Conservation (phyloP, 192 early-diverging fungal species). For the Mortierella hygrophila region DNA sequence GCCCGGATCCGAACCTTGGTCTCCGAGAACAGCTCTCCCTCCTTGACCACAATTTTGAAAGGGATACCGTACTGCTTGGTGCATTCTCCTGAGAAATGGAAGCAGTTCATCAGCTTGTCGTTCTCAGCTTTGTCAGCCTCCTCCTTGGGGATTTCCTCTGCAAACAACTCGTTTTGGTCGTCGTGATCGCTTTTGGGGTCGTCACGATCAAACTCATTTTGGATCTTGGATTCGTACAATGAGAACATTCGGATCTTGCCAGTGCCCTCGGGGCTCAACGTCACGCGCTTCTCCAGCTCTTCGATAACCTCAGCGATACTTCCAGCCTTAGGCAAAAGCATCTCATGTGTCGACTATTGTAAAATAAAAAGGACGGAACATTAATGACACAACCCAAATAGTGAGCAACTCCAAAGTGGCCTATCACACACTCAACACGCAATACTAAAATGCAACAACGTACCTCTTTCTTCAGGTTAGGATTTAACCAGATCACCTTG, state of each 20-base stretch:
- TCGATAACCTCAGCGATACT: slow-evolving; percentile 62
- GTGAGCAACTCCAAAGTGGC: neutral
- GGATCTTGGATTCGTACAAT: slow-evolving; percentile 63
- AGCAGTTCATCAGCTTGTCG: slow-evolving; percentile 71
- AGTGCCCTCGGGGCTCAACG: slow-evolving; percentile 56
- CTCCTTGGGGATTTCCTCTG: slow-evolving; percentile 69
- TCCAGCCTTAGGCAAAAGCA: slow-evolving; percentile 78
- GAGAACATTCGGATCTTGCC: slow-evolving; percentile 71
- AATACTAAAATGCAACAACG: neutral
- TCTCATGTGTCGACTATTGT: slow-evolving; percentile 60
- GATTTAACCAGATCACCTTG: slow-evolving; percentile 77
- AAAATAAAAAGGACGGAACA: neutral
- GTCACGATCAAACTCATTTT: slow-evolving; percentile 49
- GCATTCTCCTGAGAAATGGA: slow-evolving; percentile 84
- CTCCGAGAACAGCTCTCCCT: slow-evolving; percentile 73
- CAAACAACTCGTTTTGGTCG: slow-evolving; percentile 65
- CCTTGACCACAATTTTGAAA: slow-evolving; percentile 79
- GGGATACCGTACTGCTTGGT: slow-evolving; percentile 82
- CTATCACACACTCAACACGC: neutral
- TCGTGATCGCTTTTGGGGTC: slow-evolving; percentile 65
- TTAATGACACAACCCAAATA: neutral
- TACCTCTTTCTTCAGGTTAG: slow-evolving; percentile 76
- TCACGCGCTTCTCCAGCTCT: slow-evolving; percentile 63
- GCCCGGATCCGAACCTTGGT: slow-evolving; percentile 81
- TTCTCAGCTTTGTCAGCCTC: slow-evolving; percentile 46